Evolutionary conservation across 805 yeast species (phyloP), one percentile per base, ranked within the genome.

Genomic region (Sugiyamaella lignohabitans): DNA sequence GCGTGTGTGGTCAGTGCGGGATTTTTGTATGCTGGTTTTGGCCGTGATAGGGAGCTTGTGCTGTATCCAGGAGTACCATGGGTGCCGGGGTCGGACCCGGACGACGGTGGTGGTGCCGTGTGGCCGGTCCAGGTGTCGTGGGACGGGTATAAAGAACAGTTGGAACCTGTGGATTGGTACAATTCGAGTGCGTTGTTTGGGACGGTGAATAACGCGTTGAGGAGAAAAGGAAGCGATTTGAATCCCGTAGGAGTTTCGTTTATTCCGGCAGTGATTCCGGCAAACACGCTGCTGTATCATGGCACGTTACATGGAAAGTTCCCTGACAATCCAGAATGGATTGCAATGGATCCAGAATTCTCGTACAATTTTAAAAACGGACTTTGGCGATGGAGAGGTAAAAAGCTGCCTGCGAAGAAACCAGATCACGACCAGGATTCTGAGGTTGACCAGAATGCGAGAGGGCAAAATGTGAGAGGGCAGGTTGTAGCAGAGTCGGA

Each of bases 281-380:
- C 74, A 38, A 82, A 82, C 3, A 78, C 84, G 0, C 54, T 75
- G 32, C 55, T 80, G 43, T 80, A 76, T 48, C 85, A 80, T 59
- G 67, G 80, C 0, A 77, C 76, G 3, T 46, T 51, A 2, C 50
- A 57, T n/a, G 68, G 70, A 0, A 47, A 56, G 2, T 53, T 77
- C 6, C 83, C 84, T 1, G 57, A 58, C 0, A 56, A 66, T 20
- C 70, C 70, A 27, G 85, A 80, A 58, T 80, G 86, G 85, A 62
- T 78, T 8, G 86, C 85, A 1, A 66, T 79, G 73, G 82, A 79
- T 57, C 73, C 68, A 52, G 84, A 80, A 54, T 79, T 79, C 60
- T 75, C 82, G 52, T 76, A 73, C 43, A 24, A 30, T 30, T 27
- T 46, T 29, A 24, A 42, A 5, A 38, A 24, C 22, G 42, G 47